Conservation (phyloP, 2,329 filamentous ascomycete species). For the Cytospora piceicola region DNA sequence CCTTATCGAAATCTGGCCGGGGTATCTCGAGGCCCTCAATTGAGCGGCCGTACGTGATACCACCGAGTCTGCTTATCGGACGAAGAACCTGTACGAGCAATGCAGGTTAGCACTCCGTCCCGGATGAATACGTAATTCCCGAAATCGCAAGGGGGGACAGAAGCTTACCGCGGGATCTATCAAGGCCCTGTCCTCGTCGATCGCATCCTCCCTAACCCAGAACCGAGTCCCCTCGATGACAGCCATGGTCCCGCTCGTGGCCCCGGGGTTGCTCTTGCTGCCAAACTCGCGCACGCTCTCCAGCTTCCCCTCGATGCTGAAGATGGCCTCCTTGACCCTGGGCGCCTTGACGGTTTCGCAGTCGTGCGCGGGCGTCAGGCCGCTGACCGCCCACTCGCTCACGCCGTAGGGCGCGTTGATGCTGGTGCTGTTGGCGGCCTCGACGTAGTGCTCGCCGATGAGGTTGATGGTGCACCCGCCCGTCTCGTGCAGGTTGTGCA, state of each 20-base stretch:
- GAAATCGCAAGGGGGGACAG: conserved; percentile 26
- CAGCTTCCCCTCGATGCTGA: conserved; percentile 80
- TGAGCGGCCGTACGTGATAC: conserved; percentile 79
- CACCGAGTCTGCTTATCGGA: conserved; percentile 79
- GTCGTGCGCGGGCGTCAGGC: conserved; percentile 70
- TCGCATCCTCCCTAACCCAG: conserved; percentile 86
- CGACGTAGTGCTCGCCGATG: conserved; percentile 80
- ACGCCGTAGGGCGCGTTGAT: conserved; percentile 78
- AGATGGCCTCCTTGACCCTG: conserved; percentile 80
- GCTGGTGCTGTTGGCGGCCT: conserved; percentile 82
- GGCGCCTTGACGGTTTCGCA: conserved; percentile 69
- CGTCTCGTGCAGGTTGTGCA: conserved; percentile 71
- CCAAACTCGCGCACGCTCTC: conserved; percentile 78
- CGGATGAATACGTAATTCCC: conserved; percentile 10
- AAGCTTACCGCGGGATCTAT: conserved; percentile 69
- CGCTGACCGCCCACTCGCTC: conserved; percentile 79
- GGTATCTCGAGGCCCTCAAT: conserved; percentile 74
- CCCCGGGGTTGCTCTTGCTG: conserved; percentile 69
- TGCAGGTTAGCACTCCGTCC: neutral
- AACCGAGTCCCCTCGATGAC: conserved; percentile 85
- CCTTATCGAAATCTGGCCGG: conserved; percentile 60
- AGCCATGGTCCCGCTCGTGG: conserved; percentile 73
- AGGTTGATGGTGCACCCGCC: conserved; percentile 84
- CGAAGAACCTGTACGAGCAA: conserved; percentile 59
- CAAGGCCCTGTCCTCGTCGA: conserved; percentile 75